Percentiles rank a stretch among this genome's conserved stretches.
These are phyloP conservation scores for Penicillium paradoxum DNA, from an alignment of 495 filamentous ascomycete species.

Conservation along the genomic window DNA sequence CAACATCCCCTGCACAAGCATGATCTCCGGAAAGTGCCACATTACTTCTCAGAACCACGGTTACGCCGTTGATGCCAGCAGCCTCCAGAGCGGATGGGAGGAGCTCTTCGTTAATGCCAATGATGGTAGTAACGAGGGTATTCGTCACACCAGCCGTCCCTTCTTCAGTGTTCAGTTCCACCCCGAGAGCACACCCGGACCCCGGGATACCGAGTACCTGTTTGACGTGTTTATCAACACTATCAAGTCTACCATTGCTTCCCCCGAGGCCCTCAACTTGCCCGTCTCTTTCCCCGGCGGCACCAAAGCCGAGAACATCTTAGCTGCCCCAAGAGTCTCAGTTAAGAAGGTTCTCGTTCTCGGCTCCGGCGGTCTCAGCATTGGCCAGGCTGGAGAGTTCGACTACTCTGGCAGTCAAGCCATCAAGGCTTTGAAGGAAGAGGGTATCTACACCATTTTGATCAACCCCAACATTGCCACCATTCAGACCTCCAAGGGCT, in stretches of 20 bases:
- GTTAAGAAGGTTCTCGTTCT: conserved; percentile 98
- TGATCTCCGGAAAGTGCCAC: conserved; percentile 90
- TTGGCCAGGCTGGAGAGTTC: conserved; percentile 98
- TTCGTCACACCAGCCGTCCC: conserved; percentile 75
- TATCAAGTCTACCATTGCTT: conserved; percentile 60
- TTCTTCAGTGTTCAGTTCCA: conserved; percentile 99
- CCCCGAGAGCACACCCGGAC: conserved; percentile 92
- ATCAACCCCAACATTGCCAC: conserved; percentile 99
- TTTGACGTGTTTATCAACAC: conserved; percentile 95
- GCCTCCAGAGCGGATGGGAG: conserved; percentile 72
- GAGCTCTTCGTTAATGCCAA: conserved; percentile 98
- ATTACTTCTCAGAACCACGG: conserved; percentile 99
- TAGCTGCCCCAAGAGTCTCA: conserved; percentile 65
- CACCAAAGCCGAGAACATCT: conserved; percentile 67
- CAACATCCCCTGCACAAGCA: conserved; percentile 96
- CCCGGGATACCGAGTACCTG: conserved; percentile 92
- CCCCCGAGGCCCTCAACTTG: conserved; percentile 55
- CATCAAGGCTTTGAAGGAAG: conserved; percentile 94
- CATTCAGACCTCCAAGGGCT: conserved; percentile 92
- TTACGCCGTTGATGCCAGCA: conserved; percentile 79
- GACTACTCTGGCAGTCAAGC: conserved; percentile 95
- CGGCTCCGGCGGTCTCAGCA: conserved; percentile 91
- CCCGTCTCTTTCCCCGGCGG: conserved; percentile 86
- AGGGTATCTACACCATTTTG: conserved; percentile 89
- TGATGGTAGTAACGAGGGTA: conserved; percentile 95